phyloP scores from a whole-genome alignment of 83 land plant species.

The Larix sibirica region DNA sequence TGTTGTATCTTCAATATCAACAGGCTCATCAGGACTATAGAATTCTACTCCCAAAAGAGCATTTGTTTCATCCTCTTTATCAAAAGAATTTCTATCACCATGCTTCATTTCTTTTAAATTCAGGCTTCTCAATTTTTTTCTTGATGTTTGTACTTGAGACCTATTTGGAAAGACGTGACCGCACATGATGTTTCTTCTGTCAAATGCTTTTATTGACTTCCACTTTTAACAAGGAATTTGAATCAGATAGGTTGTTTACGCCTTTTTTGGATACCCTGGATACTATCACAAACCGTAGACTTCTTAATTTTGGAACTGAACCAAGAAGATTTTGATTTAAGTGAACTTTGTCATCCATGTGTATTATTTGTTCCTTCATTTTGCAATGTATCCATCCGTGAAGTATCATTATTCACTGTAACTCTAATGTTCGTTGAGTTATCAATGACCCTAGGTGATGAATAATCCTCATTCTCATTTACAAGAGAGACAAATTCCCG shows the following conservation, averaged over 20 bases:
- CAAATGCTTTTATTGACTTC: not conserved
- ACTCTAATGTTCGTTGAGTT: too few species aligned
- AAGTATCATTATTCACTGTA: too few species aligned
- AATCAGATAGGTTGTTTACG: not conserved
- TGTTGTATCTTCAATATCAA: not conserved
- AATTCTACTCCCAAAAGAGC: not conserved
- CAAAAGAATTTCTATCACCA: not conserved
- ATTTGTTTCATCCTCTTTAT: slow-evolving; percentile 5
- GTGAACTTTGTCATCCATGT: not conserved
- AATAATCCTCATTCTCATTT: too few species aligned
- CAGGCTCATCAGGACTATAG: slow-evolving; percentile 1
- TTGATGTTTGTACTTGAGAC: not conserved
- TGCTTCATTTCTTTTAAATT: slow-evolving; percentile 9
- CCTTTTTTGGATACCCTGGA: not conserved
- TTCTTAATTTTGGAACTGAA: not conserved
- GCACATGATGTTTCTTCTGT: not conserved
- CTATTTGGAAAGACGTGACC: not conserved
- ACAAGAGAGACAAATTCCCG: too few species aligned
- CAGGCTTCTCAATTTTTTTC: not conserved
- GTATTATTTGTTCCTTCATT: not conserved
- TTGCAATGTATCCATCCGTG: too few species aligned
- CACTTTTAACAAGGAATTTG: slow-evolving; percentile 3
- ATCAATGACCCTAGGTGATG: too few species aligned
- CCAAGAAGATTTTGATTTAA: not conserved
- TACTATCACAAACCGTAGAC: not conserved